Percentiles rank a stretch among this genome's conserved stretches.
These are phyloP conservation scores for Annulohypoxylon bovei DNA, from an alignment of 495 filamentous ascomycete species.

Conservation along the genomic window DNA sequence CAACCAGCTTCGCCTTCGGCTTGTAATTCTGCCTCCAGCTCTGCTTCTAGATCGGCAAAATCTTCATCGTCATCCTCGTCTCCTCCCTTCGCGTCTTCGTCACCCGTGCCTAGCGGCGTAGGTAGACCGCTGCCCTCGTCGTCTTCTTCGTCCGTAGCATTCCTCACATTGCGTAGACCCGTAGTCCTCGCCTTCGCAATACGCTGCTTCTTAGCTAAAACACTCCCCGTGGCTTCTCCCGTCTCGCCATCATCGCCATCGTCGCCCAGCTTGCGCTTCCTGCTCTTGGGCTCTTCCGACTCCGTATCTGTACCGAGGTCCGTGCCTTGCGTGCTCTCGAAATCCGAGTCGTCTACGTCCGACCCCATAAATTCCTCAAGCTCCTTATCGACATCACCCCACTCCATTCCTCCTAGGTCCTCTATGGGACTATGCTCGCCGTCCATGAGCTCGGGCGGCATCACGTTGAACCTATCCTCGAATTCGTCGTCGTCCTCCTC, in stretches of 20 bases:
- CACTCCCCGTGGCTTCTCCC: slow-evolving; percentile 44
- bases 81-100: slow-evolving; percentile 53
- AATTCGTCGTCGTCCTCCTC: slow-evolving; percentile 57
- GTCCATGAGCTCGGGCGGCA: slow-evolving; percentile 59
- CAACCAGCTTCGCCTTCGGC: slow-evolving; percentile 53
- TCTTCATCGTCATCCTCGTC: slow-evolving; percentile 58
- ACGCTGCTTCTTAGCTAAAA: slow-evolving; percentile 56
- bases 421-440: slow-evolving; percentile 64
- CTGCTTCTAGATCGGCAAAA: slow-evolving; percentile 72
- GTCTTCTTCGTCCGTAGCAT: slow-evolving; percentile 51
- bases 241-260: slow-evolving; percentile 48
- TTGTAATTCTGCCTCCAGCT: slow-evolving; percentile 74
- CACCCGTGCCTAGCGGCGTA: slow-evolving; percentile 60
- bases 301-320: slow-evolving; percentile 43
- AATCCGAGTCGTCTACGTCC: slow-evolving; percentile 67
- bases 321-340: slow-evolving; percentile 51
- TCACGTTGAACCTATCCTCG: slow-evolving; percentile 40
- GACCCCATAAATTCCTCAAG: slow-evolving; percentile 76
- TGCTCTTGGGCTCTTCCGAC: slow-evolving; percentile 38
- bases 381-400: slow-evolving; percentile 74
- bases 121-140: slow-evolving; percentile 56
- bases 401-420: slow-evolving; percentile 64
- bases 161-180: slow-evolving; percentile 58
- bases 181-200: slow-evolving; percentile 59
- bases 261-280: slow-evolving; percentile 45